A percentile compares a stretch with the other conserved stretches of the same genome.
Conservation (phyloP, 192 early-diverging fungal species). For the Funneliformis mosseae region DNA sequence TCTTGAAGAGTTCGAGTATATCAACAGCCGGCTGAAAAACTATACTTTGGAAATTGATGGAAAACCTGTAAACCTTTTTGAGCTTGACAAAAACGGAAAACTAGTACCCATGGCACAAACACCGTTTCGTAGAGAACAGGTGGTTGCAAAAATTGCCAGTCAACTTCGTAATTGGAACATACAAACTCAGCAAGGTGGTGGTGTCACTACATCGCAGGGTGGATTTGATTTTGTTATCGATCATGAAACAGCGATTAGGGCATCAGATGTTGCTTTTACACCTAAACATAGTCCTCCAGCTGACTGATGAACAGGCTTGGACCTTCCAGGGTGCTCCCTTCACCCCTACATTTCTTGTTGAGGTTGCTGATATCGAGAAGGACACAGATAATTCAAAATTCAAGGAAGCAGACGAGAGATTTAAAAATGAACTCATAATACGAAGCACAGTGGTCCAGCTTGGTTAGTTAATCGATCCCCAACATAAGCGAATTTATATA, state of each 20-base stretch:
- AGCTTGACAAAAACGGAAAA: slow-evolving; percentile 27
- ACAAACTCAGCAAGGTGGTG: too few species aligned
- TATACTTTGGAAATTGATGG: slow-evolving; percentile 24
- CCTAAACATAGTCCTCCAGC: not conserved
- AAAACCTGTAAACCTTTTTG: slow-evolving; percentile 30
- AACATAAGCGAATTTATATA: slow-evolving; percentile 27
- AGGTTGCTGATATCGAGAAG: slow-evolving; percentile 23
- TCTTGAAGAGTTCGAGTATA: slow-evolving; percentile 31
- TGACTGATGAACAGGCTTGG: slow-evolving; percentile 24
- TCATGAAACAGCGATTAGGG: slow-evolving; percentile 19
- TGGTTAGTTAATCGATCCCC: slow-evolving; percentile 29
- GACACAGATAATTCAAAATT: slow-evolving; percentile 16
- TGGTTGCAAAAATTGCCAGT: slow-evolving; percentile 30
- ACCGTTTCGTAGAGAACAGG: slow-evolving; percentile 18
- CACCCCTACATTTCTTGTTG: slow-evolving; percentile 30
- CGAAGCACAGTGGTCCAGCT: slow-evolving; percentile 1
- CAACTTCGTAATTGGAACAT: too few species aligned
- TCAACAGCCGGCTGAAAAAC: slow-evolving; percentile 28
- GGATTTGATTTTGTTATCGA: slow-evolving; percentile 31
- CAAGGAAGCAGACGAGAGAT: slow-evolving; percentile 4
- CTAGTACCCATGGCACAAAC: slow-evolving; percentile 28
- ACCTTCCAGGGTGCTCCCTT: slow-evolving; percentile 28
- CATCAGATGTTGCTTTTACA: slow-evolving; percentile 27
- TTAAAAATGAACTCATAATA: slow-evolving; percentile 22
- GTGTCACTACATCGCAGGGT: too few species aligned